These are phyloP conservation scores for Cadophora luteo-olivacea DNA, from an alignment of 2,329 filamentous ascomycete genomes.

Conservation along the genomic window DNA sequence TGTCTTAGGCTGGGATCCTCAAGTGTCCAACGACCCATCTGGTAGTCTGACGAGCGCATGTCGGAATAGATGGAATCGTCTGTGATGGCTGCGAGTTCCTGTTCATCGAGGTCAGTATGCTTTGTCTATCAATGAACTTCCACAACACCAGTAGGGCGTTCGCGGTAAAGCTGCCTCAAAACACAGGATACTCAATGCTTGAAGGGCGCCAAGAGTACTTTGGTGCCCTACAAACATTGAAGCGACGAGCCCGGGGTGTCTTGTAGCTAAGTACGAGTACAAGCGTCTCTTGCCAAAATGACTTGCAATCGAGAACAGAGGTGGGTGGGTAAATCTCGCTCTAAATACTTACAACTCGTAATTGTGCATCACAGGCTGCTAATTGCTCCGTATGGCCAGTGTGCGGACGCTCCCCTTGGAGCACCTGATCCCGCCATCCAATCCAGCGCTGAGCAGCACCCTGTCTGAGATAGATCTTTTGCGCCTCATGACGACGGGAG, in stretches of 20 bases:
- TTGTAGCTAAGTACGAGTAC: neutral
- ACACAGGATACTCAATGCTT: neutral
- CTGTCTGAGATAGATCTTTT: constrained; percentile 69
- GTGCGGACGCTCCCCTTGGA: constrained; percentile 58
- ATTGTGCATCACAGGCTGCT: constrained; percentile 60
- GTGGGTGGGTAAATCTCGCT: neutral
- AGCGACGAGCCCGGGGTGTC: neutral
- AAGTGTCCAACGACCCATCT: constrained; percentile 65
- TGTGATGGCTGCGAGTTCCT: constrained; percentile 64
- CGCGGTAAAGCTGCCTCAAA: neutral
- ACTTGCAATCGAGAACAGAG: neutral
- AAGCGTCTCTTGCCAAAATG: neutral
- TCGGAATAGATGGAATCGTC: constrained; percentile 65
- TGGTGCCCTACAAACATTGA: neutral
- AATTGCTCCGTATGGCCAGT: constrained; percentile 56
- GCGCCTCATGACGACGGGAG: constrained; percentile 65
- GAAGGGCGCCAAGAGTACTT: neutral
- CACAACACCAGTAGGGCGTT: neutral
- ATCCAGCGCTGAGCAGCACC: constrained; percentile 66
- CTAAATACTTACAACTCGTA: constrained; percentile 58
- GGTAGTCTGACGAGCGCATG: constrained; percentile 58
- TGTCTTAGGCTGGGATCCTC: constrained; percentile 65
- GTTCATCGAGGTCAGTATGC: constrained; percentile 8
- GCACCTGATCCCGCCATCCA: constrained; percentile 57
- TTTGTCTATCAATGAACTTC: neutral